A percentile compares a stretch with the other conserved stretches of the same genome.
These are phyloP conservation scores for Geranomyces michiganensis DNA, from an alignment of 192 early-diverging fungal genomes.

Conservation along the genomic window DNA sequence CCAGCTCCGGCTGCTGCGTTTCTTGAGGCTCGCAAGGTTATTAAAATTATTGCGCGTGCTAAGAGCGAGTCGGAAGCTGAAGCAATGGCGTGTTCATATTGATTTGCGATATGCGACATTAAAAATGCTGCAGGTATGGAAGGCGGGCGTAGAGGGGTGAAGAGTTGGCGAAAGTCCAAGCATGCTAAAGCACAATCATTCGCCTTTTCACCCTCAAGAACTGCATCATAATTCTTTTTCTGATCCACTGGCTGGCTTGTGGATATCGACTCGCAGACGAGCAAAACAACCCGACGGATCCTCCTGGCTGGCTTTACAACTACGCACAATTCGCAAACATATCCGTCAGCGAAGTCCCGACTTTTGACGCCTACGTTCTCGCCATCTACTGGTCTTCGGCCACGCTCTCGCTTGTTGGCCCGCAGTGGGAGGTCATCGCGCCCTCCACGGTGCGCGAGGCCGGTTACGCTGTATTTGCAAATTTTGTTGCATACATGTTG, in stretches of 20 bases:
- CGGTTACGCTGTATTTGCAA: slow-evolving; percentile 45
- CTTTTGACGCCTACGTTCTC: slow-evolving; percentile 42
- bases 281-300: slow-evolving; percentile 35
- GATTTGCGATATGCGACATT: slow-evolving; percentile 49
- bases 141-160: neutral
- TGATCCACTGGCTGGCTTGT: slow-evolving; percentile 58
- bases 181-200: neutral
- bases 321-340: slow-evolving; percentile 31
- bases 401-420: slow-evolving; percentile 45
- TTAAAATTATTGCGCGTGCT: slow-evolving; percentile 55
- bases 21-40: slow-evolving; percentile 48
- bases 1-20: slow-evolving; percentile 44
- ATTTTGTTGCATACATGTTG: slow-evolving; percentile 44
- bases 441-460: slow-evolving; percentile 42
- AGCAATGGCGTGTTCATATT: slow-evolving; percentile 46
- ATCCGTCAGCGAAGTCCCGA: slow-evolving; percentile 1
- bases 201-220: slow-evolving; percentile 35
- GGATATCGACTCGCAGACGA: slow-evolving; percentile 48
- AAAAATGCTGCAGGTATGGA: slow-evolving; percentile 48
- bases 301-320: slow-evolving; percentile 45
- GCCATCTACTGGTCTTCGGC: slow-evolving; percentile 48
- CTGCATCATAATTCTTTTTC: slow-evolving; percentile 43
- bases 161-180: neutral
- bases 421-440: slow-evolving; percentile 18
- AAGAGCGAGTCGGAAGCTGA: slow-evolving; percentile 53